Evolutionary conservation across 2,329 filamentous ascomycete species (phyloP).

Genomic region (Lachnellula arida): DNA sequence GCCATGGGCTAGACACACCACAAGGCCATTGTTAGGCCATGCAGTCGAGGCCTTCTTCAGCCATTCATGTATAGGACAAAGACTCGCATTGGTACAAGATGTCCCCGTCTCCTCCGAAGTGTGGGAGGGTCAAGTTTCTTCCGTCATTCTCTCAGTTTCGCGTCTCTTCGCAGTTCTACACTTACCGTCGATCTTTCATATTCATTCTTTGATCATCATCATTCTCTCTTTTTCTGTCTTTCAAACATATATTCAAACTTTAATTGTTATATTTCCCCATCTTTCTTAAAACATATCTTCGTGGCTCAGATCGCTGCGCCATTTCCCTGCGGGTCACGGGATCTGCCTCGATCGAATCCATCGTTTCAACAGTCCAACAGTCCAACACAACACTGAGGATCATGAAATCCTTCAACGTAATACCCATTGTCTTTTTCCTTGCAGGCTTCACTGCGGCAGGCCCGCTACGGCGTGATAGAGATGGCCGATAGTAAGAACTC

Average conservation of each 20-base stretch:
- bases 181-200: slow-evolving; percentile 6
- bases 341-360: slow-evolving; percentile 3
- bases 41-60: slow-evolving; percentile 9
- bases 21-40: slow-evolving; percentile 6
- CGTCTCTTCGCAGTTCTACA: slow-evolving; percentile 2
- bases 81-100: slow-evolving; percentile 19
- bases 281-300: not conserved
- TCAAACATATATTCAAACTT: slow-evolving; percentile 2
- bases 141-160: slow-evolving; percentile 7
- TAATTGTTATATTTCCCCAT: not conserved
- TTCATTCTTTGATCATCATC: slow-evolving; percentile 8
- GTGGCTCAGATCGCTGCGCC: not conserved
- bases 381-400: slow-evolving; percentile 1
- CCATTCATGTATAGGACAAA: slow-evolving; percentile 14
- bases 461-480: slow-evolving; percentile 16
- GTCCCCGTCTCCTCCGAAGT: slow-evolving; percentile 4
- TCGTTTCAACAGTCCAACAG: not conserved
- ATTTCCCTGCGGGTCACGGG: slow-evolving; percentile 3
- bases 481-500: slow-evolving; percentile 15
- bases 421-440: slow-evolving; percentile 11
- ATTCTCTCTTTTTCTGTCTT: slow-evolving; percentile 8
- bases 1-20: slow-evolving; percentile 4
- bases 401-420: slow-evolving; percentile 17
- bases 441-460: slow-evolving; percentile 19
- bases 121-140: not conserved